Base-by-base conservation (phyloP, 495 filamentous ascomycete species). In the Parmelia sp. region DNA sequence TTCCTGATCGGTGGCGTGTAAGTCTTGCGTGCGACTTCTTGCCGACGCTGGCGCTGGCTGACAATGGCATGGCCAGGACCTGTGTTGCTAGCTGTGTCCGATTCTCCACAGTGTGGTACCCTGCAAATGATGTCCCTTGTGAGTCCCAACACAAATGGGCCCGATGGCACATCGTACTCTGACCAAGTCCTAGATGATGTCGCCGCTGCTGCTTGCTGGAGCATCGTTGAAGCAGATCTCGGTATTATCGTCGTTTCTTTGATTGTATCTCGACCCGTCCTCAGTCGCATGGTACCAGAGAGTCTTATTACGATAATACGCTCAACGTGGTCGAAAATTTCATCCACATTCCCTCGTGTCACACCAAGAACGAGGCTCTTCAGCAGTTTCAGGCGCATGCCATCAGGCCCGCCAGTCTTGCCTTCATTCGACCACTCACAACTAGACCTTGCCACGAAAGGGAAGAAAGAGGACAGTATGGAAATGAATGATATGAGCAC, bases 1-100 rank as follows among this genome's bases (percentile, higher is more conserved):
- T 66, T 66, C 39, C 31, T 61, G 12, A 44, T 44, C 3, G 64
- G 64, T 29, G 57, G 47, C 8, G 14, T 66, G 64, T 66, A 61
- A 66, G 64, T 31, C 1, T 58, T 19, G n/a, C 23, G 31, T 6
- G n/a, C 23, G 31, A 1, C 37, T 37, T 40, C 39, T 15, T 40
- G 39, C 14, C 14, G 12, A 6, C 39, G 9, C 12, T 12, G 15
- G 8, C 9, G 10, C 29, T n/a, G 1, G 19, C 17, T 12, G 21
- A 39, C 35, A n/a, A 17, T n/a, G 9, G 10, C 33, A 33, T 58
- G 56, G 37, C 11, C 56, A 65, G 63, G 25, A 65, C 63, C 7
- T 66, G 64, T 39, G 37, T 66, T 33, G 35, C 62, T 33, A 29
- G 37, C 25, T 55, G 44, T 27, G n/a, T 51, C 11, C 64, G 63